Percentiles rank a stretch among this genome's conserved stretches.
Conservation (phyloP, 495 filamentous ascomycete genomes). For the Podospora appendiculata region DNA sequence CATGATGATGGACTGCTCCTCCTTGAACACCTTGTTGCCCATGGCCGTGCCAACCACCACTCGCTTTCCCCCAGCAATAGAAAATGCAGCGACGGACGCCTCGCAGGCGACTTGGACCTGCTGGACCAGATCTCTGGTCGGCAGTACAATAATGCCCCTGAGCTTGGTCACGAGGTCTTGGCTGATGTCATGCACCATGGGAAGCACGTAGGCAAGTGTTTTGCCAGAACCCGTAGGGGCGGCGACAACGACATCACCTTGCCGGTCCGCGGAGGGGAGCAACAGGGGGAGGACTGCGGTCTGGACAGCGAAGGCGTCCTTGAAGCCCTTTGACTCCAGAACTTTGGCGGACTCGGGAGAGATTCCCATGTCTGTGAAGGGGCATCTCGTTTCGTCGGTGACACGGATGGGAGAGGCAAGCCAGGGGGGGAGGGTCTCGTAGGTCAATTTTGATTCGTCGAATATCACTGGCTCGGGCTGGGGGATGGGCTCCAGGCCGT, state of each 20-base stretch:
- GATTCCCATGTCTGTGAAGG: slow-evolving; percentile 57
- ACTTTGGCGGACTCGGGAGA: slow-evolving; percentile 31
- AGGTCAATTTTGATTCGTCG: slow-evolving; percentile 38
- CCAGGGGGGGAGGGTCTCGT: slow-evolving; percentile 61
- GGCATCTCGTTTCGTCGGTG: slow-evolving; percentile 43
- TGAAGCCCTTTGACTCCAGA: slow-evolving; percentile 57
- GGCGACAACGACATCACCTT: slow-evolving; percentile 77
- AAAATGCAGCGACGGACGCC: slow-evolving; percentile 47
- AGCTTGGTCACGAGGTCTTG: slow-evolving; percentile 51
- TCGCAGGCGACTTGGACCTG: slow-evolving; percentile 72
- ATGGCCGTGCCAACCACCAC: slow-evolving; percentile 74
- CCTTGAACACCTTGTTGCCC: slow-evolving; percentile 65
- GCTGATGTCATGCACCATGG: slow-evolving; percentile 68
- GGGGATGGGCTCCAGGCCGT: slow-evolving; percentile 68
- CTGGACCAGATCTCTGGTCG: slow-evolving; percentile 80
- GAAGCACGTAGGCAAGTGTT: slow-evolving; percentile 84
- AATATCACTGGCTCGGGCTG: slow-evolving; percentile 59
- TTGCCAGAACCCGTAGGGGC: slow-evolving; percentile 93
- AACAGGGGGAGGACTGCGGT: slow-evolving; percentile 72
- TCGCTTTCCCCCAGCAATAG: slow-evolving; percentile 44
- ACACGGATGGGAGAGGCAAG: slow-evolving; percentile 64
- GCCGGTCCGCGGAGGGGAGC: slow-evolving; percentile 44
- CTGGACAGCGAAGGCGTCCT: slow-evolving; percentile 78
- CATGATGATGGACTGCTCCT: slow-evolving; percentile 65
- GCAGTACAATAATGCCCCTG: slow-evolving; percentile 73